Base-by-base conservation (phyloP, 345 rosid species). In the Lepidium aucheri region DNA sequence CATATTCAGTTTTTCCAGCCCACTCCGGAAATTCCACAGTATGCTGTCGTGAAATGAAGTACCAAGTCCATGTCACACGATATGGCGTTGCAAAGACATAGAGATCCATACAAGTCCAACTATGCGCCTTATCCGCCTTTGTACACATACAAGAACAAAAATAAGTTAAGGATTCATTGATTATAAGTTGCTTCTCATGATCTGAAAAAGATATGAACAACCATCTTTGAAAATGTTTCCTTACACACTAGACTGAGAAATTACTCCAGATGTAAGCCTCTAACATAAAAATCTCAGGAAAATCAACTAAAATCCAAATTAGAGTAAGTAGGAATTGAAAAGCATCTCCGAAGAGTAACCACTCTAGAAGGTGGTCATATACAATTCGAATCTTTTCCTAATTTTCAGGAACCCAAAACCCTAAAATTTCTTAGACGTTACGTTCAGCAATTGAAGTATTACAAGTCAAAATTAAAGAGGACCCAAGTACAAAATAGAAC, bases 81-180 rank as follows among this genome's bases (percentile, higher is more conserved):
- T 90, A 90, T 17, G 99, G 96, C 65, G 99, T 88, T 17, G 95
- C 99, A 76, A 90, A 94, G 32, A 94, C 83, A 74, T 94, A 94
- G 50, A 94, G 76, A 83, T 94, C 99, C 95, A 90, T 84, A 58
- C 99, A 94, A 6, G 97, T 88, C 96, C 96, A 94, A 70, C 99
- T 90, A 75, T 90, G 99, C 9, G 99, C 86, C 10, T 85, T 75
- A 70, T 63, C 78, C 51, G 83, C 90, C 99, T 94, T 84, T 56
- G 77, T 28, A 63, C 59, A 40, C 39, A 74, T 6, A 45, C 8
- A 56, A 85, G 2, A 43, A 61, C 57, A 17, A 9, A 77, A 9
- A 34, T 32, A 46, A 60, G 45, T 8, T 60, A 16, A 12, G 33
- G 13, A 20, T 35, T 35, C 43, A 49, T 54, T 9, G 8, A 6